Evolutionary conservation across 176 grass and related monocot genomes (phyloP), one percentile per base, ranked within the genome.

Genomic region (Lolium multiflorum): DNA sequence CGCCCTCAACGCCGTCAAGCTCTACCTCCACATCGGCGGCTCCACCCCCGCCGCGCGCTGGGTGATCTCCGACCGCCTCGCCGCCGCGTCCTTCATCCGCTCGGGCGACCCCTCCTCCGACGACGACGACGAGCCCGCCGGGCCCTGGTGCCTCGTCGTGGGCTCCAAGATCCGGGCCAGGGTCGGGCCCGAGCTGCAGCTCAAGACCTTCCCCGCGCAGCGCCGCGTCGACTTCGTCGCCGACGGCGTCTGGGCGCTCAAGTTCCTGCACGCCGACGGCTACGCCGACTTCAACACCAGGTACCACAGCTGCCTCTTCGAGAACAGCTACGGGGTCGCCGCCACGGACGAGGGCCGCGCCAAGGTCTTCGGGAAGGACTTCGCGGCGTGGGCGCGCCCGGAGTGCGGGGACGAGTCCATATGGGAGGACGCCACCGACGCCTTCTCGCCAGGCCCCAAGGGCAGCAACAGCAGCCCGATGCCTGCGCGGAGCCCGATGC

Each of bases 321-420:
- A 99, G 80, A 99, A 99, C 82, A 96, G 88, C 61, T 91, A 99
- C 12, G 90, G 88, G 56, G 78, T 99, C 1, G 90, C 90, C 2
- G 88, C 90, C 15, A 99, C 88, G 9, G 87, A 94, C 2, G 87
- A 91, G 37, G 95, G 95, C 87, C 91, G 82, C 16, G 76, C 91
- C 48, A 99, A 96, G 94, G 94, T 99, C 6, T 99, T 92, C 48
- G 97, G 97, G 3, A 99, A 99, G 79, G 97, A 99, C 0, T 99
- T 99, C 67, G 88, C 90, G 24, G 94, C 89, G 57, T 99, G 97
- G 97, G 97, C 94, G 1, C 89, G 89, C 65, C 94, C 97, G 3
- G 97, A 94, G 64, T 85, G 38, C 1, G 94, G 87, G 0, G 97
- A 99, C 31, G 97, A 96, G 71, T 90, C 92, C 7, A 96, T 96